Base-by-base conservation (phyloP, 768 basidiomycete genomes). In the Suillus discolor region DNA sequence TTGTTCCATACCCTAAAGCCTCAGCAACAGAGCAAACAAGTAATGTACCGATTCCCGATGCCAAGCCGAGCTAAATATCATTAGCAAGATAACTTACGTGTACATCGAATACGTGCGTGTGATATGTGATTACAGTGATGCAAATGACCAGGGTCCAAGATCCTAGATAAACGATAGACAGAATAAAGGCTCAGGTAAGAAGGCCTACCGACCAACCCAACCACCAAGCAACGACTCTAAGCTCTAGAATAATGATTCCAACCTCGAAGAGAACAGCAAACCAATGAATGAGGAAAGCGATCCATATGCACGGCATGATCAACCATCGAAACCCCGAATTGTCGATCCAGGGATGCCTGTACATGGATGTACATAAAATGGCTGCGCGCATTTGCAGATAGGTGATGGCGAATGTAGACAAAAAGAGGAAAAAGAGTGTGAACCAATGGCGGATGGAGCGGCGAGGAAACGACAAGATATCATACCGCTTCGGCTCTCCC, bases 381-480 rank as follows among this genome's bases (percentile, higher is more conserved):
- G 90, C 90, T 1, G 86, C 83, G 38, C 88, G 84, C 9, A 75
- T 71, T 73, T 91, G 89, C 25, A 92, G 79, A 55, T 85, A 69
- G 15, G 81, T 82, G 67, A 89, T 70, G 25, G 75, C 74, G n/a
- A 86, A 75, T 5, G 84, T 84, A 57, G 77, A 61, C 55, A 83
- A 66, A 65, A 82, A 84, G 67, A 92, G 85, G 28, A 85, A 57
- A 31, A 84, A 66, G 20, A 93, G 81, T 12, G 83, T 85, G 42
- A 88, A 67, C 91, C 91, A 92, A 68, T 93, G 92, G 5, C 82
- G 85, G 62, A 84, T 67, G 0, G 92, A 89, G 28, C 92, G 87
- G 62, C 72, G 78, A 28, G 92, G 92, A 62, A 92, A 74, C 4
- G 72, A 76, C 42, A 75, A 73, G 69, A 93, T 85, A 8, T 79